Base-by-base conservation (phyloP, 2,329 filamentous ascomycete genomes). In the Zymoseptoria crescenta region DNA sequence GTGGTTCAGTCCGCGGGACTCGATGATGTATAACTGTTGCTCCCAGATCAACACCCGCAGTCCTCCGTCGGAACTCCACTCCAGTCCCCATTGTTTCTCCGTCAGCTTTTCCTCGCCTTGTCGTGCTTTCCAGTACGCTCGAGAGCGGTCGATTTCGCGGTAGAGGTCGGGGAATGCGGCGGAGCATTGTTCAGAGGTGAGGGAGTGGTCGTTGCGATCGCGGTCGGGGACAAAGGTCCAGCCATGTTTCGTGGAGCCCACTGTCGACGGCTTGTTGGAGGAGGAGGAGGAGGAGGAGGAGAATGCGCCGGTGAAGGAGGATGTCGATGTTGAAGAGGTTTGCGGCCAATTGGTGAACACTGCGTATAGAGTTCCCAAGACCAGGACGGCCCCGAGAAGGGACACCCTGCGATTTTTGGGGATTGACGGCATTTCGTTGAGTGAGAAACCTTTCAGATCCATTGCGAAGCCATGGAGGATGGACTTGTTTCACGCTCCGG, bases 41-140 rank as follows among this genome's bases (percentile, higher is more conserved):
- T 74, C 67, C 62, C 70, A 73, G 41, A 76, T 73, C 70, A 75
- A 70, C 27, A 65, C 70, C n/a, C 70, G 67, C 54, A 76, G 62
- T 41, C 69, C 66, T 4, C 70, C 70, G 54, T 70, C 68, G 13
- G 59, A 63, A 21, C 66, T 69, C 69, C 69, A 71, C 53, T 65
- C 62, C 57, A 70, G 56, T 9, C 69, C 68, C 52, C 69, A 62
- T 20, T 70, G 68, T 16, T 68, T 63, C 49, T 68, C 58, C 2
- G 64, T 68, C 50, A 73, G 62, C 55, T 68, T 66, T 6, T 56
- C 56, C 21, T 60, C 59, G 3, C 61, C 59, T 10, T 61, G 35
- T 10, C 65, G 57, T 4, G 63, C 57, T 30, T 65, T 60, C 65
- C 68, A 68, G 55, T 67, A 67, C 10, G 61, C 56, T 9, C 58